These are phyloP conservation scores for Mycena alexandri DNA, from an alignment of 768 basidiomycete species.

Conservation along the genomic window DNA sequence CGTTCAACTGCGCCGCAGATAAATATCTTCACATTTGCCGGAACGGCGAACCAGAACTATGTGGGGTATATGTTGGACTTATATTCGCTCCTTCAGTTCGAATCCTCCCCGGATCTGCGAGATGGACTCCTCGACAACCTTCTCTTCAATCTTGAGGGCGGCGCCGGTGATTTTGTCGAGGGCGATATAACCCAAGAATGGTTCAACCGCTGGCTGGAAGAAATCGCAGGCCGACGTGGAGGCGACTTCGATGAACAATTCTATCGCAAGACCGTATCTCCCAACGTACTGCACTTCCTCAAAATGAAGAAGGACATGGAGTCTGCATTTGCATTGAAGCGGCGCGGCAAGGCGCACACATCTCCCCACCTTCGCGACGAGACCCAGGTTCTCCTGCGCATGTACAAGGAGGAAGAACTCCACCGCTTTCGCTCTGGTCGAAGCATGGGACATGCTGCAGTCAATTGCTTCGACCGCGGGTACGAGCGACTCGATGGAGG, in stretches of 20 bases:
- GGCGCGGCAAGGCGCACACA: conserved; percentile 35
- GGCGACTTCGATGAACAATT: conserved; percentile 40
- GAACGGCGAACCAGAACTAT: conserved; percentile 41
- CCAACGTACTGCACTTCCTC: conserved; percentile 40
- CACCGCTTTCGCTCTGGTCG: conserved; percentile 39
- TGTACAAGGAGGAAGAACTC: conserved; percentile 38
- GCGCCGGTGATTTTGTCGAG: background rate
- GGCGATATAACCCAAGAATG: background rate
- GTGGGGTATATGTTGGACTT: conserved; percentile 42
- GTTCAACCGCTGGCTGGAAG: background rate
- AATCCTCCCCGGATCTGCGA: too few relatives aligned
- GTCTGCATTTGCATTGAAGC: conserved; percentile 32
- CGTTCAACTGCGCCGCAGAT: background rate
- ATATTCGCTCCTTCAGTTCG: conserved; percentile 39
- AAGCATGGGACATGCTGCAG: conserved; percentile 32
- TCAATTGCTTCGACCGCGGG: conserved; percentile 35
- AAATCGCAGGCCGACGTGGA: background rate
- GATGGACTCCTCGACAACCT: too few relatives aligned
- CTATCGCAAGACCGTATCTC: conserved; percentile 39
- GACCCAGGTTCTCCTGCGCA: conserved; percentile 28
- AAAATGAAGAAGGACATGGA: conserved; percentile 41
- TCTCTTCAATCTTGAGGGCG: background rate
- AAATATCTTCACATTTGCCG: conserved; percentile 20
- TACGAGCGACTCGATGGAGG: conserved; percentile 17
- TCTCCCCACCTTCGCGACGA: conserved; percentile 40